phyloP scores from a whole-genome alignment of 2,329 filamentous ascomycete species.

The Alternaria panax region DNA sequence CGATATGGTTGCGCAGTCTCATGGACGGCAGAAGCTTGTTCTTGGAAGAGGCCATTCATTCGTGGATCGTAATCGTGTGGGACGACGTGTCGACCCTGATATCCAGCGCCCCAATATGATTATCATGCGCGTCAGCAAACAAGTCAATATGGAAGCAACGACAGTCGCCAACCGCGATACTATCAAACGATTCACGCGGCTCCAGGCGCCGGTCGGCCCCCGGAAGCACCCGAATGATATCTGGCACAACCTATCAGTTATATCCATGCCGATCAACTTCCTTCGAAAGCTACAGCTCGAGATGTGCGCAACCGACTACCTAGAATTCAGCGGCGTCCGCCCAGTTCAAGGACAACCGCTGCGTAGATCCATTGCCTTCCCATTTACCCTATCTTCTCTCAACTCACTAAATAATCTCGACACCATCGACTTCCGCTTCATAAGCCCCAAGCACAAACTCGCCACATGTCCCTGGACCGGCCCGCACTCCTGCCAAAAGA shows the following conservation, averaged over 20 bases:
- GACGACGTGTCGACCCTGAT: conserved; percentile 19
- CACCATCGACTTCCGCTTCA: conserved; percentile 27
- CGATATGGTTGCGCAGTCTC: background rate
- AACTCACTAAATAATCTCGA: conserved; percentile 1
- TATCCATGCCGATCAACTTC: background rate
- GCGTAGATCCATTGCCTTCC: too few relatives aligned
- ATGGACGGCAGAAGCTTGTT: background rate
- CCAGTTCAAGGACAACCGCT: background rate
- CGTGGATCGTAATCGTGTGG: background rate
- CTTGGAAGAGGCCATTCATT: conserved; percentile 14
- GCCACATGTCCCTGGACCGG: conserved; percentile 22
- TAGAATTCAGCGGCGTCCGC: conserved; percentile 14
- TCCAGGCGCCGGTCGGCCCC: background rate
- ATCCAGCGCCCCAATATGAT: conserved; percentile 14
- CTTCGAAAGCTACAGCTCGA: conserved; percentile 22
- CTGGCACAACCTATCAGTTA: background rate
- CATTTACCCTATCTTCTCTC: background rate
- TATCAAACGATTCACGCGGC: conserved; percentile 12
- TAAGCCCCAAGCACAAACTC: conserved; percentile 22
- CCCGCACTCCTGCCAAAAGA: conserved; percentile 24
- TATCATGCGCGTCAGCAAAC: conserved; percentile 19
- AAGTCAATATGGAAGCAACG: conserved; percentile 9
- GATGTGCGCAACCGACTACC: conserved; percentile 17
- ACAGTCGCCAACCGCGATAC: conserved; percentile 6
- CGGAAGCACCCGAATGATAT: background rate